A percentile compares a stretch with the other conserved stretches of the same genome.
These are phyloP conservation scores for Hypomyces perniciosus DNA, from an alignment of 2,329 filamentous ascomycete genomes.

Conservation along the genomic window DNA sequence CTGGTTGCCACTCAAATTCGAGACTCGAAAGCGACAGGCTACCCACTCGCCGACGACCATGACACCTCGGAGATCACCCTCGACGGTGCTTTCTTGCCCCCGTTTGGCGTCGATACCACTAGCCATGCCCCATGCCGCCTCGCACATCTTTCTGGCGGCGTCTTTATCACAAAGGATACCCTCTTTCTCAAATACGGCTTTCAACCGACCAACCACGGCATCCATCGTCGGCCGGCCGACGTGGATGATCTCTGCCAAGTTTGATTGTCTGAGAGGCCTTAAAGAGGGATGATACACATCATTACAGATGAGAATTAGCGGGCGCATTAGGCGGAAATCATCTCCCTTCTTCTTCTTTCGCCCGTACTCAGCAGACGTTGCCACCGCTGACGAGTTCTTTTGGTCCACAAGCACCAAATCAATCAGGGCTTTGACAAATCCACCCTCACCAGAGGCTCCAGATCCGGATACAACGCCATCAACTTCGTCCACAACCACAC, in stretches of 20 bases:
- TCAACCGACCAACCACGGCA: conserved; percentile 75
- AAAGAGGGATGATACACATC: conserved; percentile 92
- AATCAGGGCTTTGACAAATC: conserved; percentile 91
- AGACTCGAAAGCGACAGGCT: conserved; percentile 59
- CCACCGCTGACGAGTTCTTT: conserved; percentile 53
- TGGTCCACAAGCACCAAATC: conserved; percentile 84
- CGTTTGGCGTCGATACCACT: conserved; percentile 63
- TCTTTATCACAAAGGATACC: conserved; percentile 84
- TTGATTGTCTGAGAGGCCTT: conserved; percentile 77
- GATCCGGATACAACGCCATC: conserved; percentile 86
- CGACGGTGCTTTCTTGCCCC: conserved; percentile 60
- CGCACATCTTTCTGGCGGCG: conserved; percentile 77
- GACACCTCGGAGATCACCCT: conserved; percentile 71
- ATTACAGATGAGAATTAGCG: conserved; percentile 92
- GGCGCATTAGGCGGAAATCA: conserved; percentile 78
- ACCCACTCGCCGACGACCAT: conserved; percentile 89
- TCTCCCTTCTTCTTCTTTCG: conserved; percentile 69
- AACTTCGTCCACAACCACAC: conserved; percentile 92
- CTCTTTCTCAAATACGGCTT: conserved; percentile 80
- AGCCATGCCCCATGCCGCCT: conserved; percentile 74
- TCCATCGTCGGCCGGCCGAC: conserved; percentile 85
- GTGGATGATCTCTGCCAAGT: conserved; percentile 82
- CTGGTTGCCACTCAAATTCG: conserved; percentile 32
- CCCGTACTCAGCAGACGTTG: conserved; percentile 16
- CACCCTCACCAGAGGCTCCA: conserved; percentile 74